A percentile compares a stretch with the other conserved stretches of the same genome.
Evolutionary conservation across 2,329 filamentous ascomycete genomes (phyloP).

Genomic region (Exophiala oligosperma): DNA sequence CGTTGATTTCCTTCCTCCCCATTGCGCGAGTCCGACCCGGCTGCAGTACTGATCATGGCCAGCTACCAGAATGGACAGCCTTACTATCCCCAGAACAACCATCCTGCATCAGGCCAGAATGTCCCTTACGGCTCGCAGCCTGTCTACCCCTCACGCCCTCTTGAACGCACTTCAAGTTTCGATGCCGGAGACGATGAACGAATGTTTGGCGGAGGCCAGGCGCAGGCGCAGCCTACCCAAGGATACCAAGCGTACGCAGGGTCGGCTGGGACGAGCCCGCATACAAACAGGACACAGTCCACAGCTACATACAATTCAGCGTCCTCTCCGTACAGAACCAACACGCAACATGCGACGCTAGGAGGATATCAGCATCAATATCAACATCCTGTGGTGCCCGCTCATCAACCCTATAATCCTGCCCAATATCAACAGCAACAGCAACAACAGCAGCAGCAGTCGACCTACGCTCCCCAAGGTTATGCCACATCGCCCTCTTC

Average conservation of each 20-base stretch:
- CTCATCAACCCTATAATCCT: slow-evolving; percentile 60
- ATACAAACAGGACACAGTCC: slow-evolving; percentile 38
- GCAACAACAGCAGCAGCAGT: slow-evolving; percentile 28
- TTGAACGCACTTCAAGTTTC: slow-evolving; percentile 67
- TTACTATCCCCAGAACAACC: slow-evolving; percentile 44
- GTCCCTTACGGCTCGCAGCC: slow-evolving; percentile 37
- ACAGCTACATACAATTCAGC: slow-evolving; percentile 35
- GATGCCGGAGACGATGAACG: slow-evolving; percentile 71
- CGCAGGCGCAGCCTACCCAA: slow-evolving; percentile 14
- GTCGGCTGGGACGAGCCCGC: slow-evolving; percentile 8
- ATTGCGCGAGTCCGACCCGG: slow-evolving; percentile 6
- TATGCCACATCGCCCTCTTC: slow-evolving; percentile 41
- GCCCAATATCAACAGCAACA: slow-evolving; percentile 53
- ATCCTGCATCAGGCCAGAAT: slow-evolving; percentile 37
- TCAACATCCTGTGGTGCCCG: slow-evolving; percentile 38
- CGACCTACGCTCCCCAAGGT: slow-evolving; percentile 70
- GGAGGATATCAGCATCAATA: slow-evolving; percentile 55
- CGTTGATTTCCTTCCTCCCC: slow-evolving; percentile 18
- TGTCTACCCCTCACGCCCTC: slow-evolving; percentile 35
- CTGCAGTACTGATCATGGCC: slow-evolving; percentile 46
- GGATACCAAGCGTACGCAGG: slow-evolving; percentile 14
- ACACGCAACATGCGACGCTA: slow-evolving; percentile 43
- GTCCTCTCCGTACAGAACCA: slow-evolving; percentile 39
- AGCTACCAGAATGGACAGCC: slow-evolving; percentile 56
- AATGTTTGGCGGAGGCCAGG: slow-evolving; percentile 44